Conservation (phyloP, 2,329 filamentous ascomycete species). For the Penicillium nordicum region DNA sequence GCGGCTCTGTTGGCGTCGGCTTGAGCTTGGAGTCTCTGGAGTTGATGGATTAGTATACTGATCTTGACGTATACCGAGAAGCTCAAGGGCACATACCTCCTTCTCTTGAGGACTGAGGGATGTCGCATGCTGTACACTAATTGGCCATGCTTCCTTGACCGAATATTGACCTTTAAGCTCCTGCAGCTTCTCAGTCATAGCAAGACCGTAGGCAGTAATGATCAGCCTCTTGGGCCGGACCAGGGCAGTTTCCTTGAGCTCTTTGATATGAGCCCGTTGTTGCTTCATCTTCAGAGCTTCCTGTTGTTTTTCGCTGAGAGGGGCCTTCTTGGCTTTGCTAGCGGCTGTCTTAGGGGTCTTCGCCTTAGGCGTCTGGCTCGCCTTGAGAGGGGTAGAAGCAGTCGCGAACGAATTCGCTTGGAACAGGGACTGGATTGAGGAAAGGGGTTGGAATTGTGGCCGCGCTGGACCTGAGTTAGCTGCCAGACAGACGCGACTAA, state of each 20-base stretch:
- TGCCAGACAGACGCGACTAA: slow-evolving; percentile 26
- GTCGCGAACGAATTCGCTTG: slow-evolving; percentile 22
- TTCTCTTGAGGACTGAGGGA: slow-evolving; percentile 17
- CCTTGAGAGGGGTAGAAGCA: slow-evolving; percentile 27
- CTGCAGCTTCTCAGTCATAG: slow-evolving; percentile 19
- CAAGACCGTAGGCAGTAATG: slow-evolving; percentile 21
- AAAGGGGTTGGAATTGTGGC: slow-evolving; percentile 10
- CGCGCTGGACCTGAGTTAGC: slow-evolving; percentile 15
- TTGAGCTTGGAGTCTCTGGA: slow-evolving; percentile 54
- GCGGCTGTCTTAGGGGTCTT: slow-evolving; percentile 15
- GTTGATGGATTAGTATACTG: slow-evolving; percentile 9
- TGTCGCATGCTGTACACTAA: slow-evolving; percentile 15
- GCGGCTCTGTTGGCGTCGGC: slow-evolving; percentile 47
- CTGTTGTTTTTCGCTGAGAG: slow-evolving; percentile 30
- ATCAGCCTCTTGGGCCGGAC: slow-evolving; percentile 35
- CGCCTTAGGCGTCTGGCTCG: slow-evolving; percentile 14
- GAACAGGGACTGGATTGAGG: slow-evolving; percentile 9
- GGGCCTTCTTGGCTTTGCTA: slow-evolving; percentile 23
- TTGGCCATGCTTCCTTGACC: slow-evolving; percentile 19
- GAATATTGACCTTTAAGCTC: slow-evolving; percentile 8
- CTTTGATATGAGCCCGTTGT: slow-evolving; percentile 29
- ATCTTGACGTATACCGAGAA: background rate
- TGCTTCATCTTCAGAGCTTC: slow-evolving; percentile 31
- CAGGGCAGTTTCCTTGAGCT: slow-evolving; percentile 35
- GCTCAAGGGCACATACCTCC: slow-evolving; percentile 19